Evolutionary conservation across 2,329 filamentous ascomycete species (phyloP).

Genomic region (Penicillium sp.): DNA sequence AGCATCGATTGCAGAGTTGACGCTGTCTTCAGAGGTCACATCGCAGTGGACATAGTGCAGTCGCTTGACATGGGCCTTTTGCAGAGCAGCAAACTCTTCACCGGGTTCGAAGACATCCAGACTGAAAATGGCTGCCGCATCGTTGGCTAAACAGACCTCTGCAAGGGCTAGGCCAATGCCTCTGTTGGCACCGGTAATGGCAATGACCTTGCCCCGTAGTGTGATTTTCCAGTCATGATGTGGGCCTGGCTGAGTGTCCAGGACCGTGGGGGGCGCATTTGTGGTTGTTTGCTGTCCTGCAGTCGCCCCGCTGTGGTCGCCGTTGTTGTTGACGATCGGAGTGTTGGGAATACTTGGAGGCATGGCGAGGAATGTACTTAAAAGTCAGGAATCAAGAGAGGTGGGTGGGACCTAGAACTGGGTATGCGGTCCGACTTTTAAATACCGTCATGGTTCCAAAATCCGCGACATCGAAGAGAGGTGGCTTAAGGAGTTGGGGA

Average conservation of each 20-base stretch:
- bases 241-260: not conserved
- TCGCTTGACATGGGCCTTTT: slow-evolving; percentile 43
- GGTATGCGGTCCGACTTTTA: no score
- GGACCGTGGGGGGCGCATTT: not conserved
- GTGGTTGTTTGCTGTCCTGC: not conserved
- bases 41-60: slow-evolving; percentile 51
- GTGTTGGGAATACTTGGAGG: not conserved
- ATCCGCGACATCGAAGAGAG: no score
- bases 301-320: not conserved
- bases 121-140: slow-evolving; percentile 43
- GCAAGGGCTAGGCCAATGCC: slow-evolving; percentile 50
- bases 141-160: slow-evolving; percentile 50
- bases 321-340: no score
- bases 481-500: no score
- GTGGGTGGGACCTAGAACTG: no score
- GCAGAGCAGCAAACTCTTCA: slow-evolving; percentile 37
- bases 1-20: slow-evolving; percentile 18
- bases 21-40: slow-evolving; percentile 46
- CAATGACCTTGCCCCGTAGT: slow-evolving; percentile 42
- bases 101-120: slow-evolving; percentile 43
- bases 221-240: slow-evolving; percentile 45
- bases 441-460: no score
- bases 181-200: slow-evolving; percentile 33
- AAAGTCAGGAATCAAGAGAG: not conserved
- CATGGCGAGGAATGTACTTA: slow-evolving; percentile 35